Evolutionary conservation across 495 filamentous ascomycete genomes (phyloP).

Genomic region (Darksidea phi): DNA sequence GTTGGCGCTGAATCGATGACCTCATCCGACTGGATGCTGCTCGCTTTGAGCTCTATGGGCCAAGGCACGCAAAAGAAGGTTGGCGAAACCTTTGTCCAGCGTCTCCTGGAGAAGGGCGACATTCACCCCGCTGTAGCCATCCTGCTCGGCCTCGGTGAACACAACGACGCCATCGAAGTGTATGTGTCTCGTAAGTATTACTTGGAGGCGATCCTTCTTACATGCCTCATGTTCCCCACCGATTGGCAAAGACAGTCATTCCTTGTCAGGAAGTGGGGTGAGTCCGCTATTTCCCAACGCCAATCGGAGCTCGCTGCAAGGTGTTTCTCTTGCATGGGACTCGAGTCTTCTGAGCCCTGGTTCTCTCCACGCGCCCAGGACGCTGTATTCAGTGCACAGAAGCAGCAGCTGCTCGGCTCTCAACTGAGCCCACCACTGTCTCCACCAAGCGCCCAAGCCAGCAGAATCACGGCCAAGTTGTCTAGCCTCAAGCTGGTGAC

Average conservation of each 20-base stretch:
- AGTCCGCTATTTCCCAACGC: slow-evolving; percentile 79
- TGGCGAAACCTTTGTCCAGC: slow-evolving; percentile 87
- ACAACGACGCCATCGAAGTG: slow-evolving; percentile 93
- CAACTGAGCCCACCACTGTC: slow-evolving; percentile 46
- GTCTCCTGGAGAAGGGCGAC: slow-evolving; percentile 83
- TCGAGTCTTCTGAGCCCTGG: slow-evolving; percentile 67
- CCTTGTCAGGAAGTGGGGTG: slow-evolving; percentile 91
- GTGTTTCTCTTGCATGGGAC: slow-evolving; percentile 56
- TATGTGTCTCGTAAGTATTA: slow-evolving; percentile 89
- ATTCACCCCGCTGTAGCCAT: slow-evolving; percentile 89
- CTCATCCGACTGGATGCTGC: slow-evolving; percentile 92
- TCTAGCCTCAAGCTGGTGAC: slow-evolving; percentile 93
- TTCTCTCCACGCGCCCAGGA: slow-evolving; percentile 76
- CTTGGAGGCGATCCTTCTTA: slow-evolving; percentile 85
- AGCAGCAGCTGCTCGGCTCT: slow-evolving; percentile 39
- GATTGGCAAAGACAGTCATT: slow-evolving; percentile 91
- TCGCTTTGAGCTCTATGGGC: slow-evolving; percentile 85
- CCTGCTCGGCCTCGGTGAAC: slow-evolving; percentile 85
- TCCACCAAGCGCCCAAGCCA: slow-evolving; percentile 36
- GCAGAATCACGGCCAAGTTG: slow-evolving; percentile 59
- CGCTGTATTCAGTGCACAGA: slow-evolving; percentile 51
- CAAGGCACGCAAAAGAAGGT: slow-evolving; percentile 83
- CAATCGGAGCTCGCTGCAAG: slow-evolving; percentile 88
- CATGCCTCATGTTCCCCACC: slow-evolving; percentile 59
- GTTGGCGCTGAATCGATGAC: slow-evolving; percentile 76